Base-by-base conservation (phyloP, 2,329 filamentous ascomycete genomes). In the Davidsoniella neocaledoniae region DNA sequence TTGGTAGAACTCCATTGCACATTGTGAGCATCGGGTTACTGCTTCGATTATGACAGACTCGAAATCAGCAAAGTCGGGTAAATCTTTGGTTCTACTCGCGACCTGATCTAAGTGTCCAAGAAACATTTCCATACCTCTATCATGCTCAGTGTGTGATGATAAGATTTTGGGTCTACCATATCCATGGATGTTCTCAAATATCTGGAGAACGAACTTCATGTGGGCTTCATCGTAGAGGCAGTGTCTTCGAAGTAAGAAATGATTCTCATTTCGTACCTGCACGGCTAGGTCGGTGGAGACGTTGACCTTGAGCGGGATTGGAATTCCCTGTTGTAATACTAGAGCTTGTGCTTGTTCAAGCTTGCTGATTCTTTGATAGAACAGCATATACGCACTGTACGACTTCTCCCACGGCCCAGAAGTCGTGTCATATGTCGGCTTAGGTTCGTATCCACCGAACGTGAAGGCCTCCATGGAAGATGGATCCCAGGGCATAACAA, bases 361-460 rank as follows among this genome's bases (percentile, higher is more conserved):
- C 4, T 77, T 76, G 0, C 80, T 80, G 3, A 79, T 76, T 45
- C 91, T 79, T 62, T 95, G 84, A 62, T 98, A 98, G 63, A 98
- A 96, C 7, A 98, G 73, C 85, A 98, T 96, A 63, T 98, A 98
- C 10, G 90, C 91, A 61, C 86, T 96, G 69, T 81, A 81, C 4
- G 76, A 74, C 63, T 88, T 90, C 57, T 80, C 76, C 55, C 73
- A 77, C 0, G 68, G 56, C 16, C 69, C 61, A 53, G 67, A 66
- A 57, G 67, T 64, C 46, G 57, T 59, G 53, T 73, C 66, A 58
- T 69, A 66, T 54, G 71, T 57, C 53, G 66, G 55, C 7, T 72
- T 67, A 52, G 72, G 72, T 52, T 82, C 79, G 4, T 67, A 60
- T 1, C 85, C 85, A n/a, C 85, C 85, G 66, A 87, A 94, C 57